Percentiles rank a stretch among this genome's conserved stretches.
These are phyloP conservation scores for Geotrichum armillariae DNA, from an alignment of 1,139 yeast species.

Conservation along the genomic window DNA sequence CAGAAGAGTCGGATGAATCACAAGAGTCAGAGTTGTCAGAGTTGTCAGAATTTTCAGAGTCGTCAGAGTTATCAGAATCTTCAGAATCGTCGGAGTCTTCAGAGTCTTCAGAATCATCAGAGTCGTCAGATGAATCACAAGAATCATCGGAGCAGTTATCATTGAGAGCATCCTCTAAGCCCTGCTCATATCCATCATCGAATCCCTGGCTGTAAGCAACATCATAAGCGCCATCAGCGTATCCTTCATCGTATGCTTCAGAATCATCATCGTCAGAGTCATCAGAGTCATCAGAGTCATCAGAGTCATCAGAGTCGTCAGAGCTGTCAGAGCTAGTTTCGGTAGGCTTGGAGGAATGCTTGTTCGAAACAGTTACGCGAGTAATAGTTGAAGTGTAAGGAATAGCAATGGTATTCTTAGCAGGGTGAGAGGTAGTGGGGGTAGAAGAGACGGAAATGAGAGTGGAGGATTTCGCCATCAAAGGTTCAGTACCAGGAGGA, in stretches of 20 bases:
- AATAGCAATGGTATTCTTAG: neutral
- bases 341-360: too few relatives aligned
- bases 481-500: too few relatives aligned
- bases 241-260: constrained; percentile 4
- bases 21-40: too few relatives aligned
- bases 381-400: constrained; percentile 7
- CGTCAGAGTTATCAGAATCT: neutral
- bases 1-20: neutral
- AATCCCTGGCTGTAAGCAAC: constrained; percentile 15
- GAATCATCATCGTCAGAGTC: neutral
- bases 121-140: neutral
- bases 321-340: too few relatives aligned
- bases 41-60: neutral
- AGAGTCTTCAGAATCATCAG: neutral
- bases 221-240: constrained; percentile 13
- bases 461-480: too few relatives aligned
- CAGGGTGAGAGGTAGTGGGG: neutral
- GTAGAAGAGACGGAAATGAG: too few relatives aligned
- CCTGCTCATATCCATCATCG: constrained; percentile 11
- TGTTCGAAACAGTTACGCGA: neutral
- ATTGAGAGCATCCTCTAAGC: constrained; percentile 4
- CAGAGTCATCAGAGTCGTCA: neutral
- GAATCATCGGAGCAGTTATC: neutral
- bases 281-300: neutral
- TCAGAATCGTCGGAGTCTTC: neutral